Evolutionary conservation across 2,329 filamentous ascomycete species (phyloP), one percentile per base, ranked within the genome.

Genomic region (Colletotrichum somersetense): DNA sequence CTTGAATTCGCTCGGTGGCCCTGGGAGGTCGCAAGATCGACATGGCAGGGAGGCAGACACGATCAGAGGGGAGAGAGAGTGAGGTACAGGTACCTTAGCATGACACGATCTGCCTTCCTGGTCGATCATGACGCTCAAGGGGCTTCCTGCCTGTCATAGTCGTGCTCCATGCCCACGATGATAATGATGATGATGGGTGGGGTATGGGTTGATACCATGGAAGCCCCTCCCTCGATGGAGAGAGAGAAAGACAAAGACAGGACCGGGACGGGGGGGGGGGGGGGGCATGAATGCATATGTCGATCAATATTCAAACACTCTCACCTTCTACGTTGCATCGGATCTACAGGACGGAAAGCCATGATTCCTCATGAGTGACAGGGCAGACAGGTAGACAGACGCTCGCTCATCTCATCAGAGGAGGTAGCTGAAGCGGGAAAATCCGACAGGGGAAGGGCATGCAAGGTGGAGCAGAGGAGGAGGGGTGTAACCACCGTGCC

Each of bases 271-370:
- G 46, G 46, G 26, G 26, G 26, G 14, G 46, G 46, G 26, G 26
- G 26, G 26, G 50, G n/a, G 38, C 46, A 52, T 52, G 33, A 30
- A 42, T 52, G 59, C 48, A 40, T 62, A 62, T 52, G 46, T 52
- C 59, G 59, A 62, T 62, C 59, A 52, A 23, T 40, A 52, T 62
- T 52, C 33, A 52, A 23, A 11, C 20, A 52, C 33, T 26, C n/a
- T 62, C 59, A 40, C 59, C 46, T 62, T 40, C 52, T 48, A 52
- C 46, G 59, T 52, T 23, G 46, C 59, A 62, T 52, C 33, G 46
- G 33, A 52, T 52, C 59, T 62, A 62, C 46, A 62, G 6, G 59
- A 62, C 46, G 33, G 59, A 33, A 52, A 52, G 59, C 46, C 59
- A 52, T 62, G 26, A 40, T 62, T 52, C 59, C 59, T 62, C 59